These are phyloP conservation scores for Microdochium trichocladiopsis DNA, from an alignment of 2,329 filamentous ascomycete genomes.

Conservation along the genomic window DNA sequence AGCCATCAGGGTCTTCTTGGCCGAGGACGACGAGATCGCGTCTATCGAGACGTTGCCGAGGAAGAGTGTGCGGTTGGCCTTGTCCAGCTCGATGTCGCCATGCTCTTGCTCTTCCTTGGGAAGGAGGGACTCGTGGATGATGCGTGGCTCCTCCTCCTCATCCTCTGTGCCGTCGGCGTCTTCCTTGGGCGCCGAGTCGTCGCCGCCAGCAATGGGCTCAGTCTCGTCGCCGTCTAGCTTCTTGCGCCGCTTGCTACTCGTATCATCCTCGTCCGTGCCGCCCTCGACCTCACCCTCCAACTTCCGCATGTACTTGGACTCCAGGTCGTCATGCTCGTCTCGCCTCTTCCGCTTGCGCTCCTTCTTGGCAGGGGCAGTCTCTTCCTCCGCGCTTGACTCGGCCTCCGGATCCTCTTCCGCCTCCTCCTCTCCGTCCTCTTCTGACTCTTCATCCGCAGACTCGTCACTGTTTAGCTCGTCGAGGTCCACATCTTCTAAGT, in stretches of 20 bases:
- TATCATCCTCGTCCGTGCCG: conserved; percentile 47
- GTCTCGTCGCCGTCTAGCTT: conserved; percentile 28
- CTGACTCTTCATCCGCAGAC: conserved; percentile 24
- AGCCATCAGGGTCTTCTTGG: conserved; percentile 68
- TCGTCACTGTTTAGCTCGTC: conserved; percentile 18
- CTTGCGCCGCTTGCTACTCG: conserved; percentile 46
- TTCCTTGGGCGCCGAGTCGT: conserved; percentile 10
- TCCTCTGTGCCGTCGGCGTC: conserved; percentile 24
- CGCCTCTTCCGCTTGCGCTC: conserved; percentile 61
- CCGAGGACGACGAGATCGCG: conserved; percentile 75
- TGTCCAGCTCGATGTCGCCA: conserved; percentile 60
- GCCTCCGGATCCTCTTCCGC: conserved; percentile 34
- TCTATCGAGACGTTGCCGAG: conserved; percentile 81
- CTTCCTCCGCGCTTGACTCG: conserved; percentile 26
- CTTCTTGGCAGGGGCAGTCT: conserved; percentile 33
- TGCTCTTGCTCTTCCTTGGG: conserved; percentile 36
- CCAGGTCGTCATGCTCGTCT: conserved; percentile 62
- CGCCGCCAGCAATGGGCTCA: conserved; percentile 4
- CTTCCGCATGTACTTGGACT: conserved; percentile 62
- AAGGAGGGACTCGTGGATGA: conserved; percentile 50
- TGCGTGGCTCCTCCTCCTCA: conserved; percentile 32
- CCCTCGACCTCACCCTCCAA: conserved; percentile 29
- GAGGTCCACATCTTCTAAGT: conserved; percentile 23
- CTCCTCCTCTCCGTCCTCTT: conserved; percentile 31
- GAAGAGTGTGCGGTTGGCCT: conserved; percentile 85